Conservation (phyloP, 768 basidiomycete genomes). For the Candolleomyces efflorescens region DNA sequence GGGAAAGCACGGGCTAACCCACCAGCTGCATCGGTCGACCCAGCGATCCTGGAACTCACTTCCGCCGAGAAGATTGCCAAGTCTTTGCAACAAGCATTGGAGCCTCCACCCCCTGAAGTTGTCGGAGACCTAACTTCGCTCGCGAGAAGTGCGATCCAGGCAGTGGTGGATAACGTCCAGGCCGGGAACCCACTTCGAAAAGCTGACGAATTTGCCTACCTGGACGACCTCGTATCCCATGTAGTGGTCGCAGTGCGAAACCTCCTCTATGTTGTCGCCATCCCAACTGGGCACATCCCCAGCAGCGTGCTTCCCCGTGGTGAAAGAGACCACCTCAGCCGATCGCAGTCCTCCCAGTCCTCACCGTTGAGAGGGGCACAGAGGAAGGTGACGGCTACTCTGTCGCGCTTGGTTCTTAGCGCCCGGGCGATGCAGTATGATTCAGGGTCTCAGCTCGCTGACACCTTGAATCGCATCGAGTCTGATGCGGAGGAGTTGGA, state of each 20-base stretch:
- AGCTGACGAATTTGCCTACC: constrained; percentile 49
- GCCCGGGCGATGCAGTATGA: constrained; percentile 88
- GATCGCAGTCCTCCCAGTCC: constrained; percentile 40
- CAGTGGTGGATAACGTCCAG: constrained; percentile 59
- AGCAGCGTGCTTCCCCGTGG: constrained; percentile 47
- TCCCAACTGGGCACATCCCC: constrained; percentile 59
- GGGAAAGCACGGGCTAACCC: constrained; percentile 4
- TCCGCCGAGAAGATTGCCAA: constrained; percentile 66
- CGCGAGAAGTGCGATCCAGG: constrained; percentile 55
- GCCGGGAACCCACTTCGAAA: constrained; percentile 38
- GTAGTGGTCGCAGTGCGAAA: constrained; percentile 75
- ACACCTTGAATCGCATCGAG: constrained; percentile 68
- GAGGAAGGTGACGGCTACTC: constrained; percentile 81
- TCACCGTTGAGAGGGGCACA: constrained; percentile 75
- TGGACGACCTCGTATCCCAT: constrained; percentile 59
- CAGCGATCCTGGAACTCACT: constrained; percentile 44
- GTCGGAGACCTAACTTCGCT: constrained; percentile 59
- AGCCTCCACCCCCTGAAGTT: constrained; percentile 53
- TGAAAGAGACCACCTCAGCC: constrained; percentile 33
- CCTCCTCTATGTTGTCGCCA: constrained; percentile 65
- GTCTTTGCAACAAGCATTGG: constrained; percentile 54
- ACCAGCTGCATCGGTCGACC: constrained; percentile 15
- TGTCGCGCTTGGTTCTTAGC: constrained; percentile 86
- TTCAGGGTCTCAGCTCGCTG: constrained; percentile 55
- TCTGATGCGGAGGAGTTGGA: constrained; percentile 75